phyloP scores from a whole-genome alignment of 1,284 basidiomycete genomes.

The Meripilus lineatus region DNA sequence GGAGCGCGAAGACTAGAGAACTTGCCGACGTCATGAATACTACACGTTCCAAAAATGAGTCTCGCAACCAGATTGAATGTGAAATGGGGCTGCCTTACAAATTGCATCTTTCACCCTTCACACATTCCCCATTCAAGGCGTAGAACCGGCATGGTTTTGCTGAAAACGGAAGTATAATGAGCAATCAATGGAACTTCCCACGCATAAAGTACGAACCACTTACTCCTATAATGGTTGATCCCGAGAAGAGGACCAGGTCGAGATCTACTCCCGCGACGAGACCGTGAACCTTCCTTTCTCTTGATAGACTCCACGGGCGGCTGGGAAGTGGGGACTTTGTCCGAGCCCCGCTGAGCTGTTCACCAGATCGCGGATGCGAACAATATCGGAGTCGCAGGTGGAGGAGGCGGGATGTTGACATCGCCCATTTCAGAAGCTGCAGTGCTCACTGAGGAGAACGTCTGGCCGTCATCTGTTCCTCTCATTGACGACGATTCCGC shows the following conservation, averaged over 20 bases:
- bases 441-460: not conserved
- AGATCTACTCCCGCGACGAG: not conserved
- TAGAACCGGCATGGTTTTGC: constrained; percentile 68
- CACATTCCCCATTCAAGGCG: constrained; percentile 41
- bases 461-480: too few species aligned
- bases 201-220: not conserved
- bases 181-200: not conserved
- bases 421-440: not conserved
- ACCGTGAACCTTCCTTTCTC: not conserved
- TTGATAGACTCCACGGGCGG: not conserved
- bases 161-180: constrained; percentile 23
- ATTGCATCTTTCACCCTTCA: constrained; percentile 59
- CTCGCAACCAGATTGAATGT: not conserved
- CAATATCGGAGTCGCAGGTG: not conserved
- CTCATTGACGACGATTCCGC: too few species aligned
- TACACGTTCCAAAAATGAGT: constrained; percentile 9
- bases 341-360: too few species aligned
- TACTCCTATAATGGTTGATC: not conserved
- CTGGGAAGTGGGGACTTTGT: not conserved
- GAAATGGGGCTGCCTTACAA: constrained; percentile 45
- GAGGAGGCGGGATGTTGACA: not conserved
- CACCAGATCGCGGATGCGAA: not conserved
- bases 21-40: constrained; percentile 17
- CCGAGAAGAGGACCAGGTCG: not conserved
- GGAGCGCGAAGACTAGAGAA: not conserved